Evolutionary conservation across 305 asterid genomes (phyloP).

Genomic region (Salvia sclarea): DNA sequence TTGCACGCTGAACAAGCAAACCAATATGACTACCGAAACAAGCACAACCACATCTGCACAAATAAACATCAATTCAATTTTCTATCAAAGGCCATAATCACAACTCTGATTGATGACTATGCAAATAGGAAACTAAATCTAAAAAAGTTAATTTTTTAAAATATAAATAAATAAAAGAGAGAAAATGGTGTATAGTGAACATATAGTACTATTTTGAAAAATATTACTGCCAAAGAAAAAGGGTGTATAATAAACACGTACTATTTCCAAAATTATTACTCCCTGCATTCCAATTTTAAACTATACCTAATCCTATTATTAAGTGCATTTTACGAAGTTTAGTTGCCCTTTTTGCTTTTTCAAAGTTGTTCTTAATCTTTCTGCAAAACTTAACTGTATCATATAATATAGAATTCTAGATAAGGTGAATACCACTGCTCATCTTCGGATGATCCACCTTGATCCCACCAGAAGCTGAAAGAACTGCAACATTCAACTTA

Average conservation of each 20-base stretch:
- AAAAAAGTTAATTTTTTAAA: not conserved
- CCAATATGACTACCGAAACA: slow-evolving; percentile 69
- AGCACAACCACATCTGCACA: slow-evolving; percentile 68
- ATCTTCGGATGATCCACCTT: slow-evolving; percentile 82
- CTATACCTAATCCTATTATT: not conserved
- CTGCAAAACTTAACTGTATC: not conserved
- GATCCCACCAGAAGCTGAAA: slow-evolving; percentile 97
- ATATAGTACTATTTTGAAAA: not conserved
- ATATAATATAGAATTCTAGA: not conserved
- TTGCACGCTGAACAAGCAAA: slow-evolving; percentile 78
- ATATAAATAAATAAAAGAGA: not conserved
- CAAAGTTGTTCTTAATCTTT: not conserved
- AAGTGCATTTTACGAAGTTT: not conserved
- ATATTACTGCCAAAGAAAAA: not conserved
- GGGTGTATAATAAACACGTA: not conserved
- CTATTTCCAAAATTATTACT: not conserved
- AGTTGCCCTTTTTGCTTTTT: not conserved
- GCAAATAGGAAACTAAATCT: not conserved
- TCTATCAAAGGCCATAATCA: not conserved
- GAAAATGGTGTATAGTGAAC: not conserved
- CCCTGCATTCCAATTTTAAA: not conserved
- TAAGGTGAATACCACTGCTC: slow-evolving; percentile 60
- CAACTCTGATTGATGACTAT: not conserved
- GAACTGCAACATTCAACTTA: slow-evolving; percentile 53
- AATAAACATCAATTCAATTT: slow-evolving; percentile 23